Percentiles rank a stretch among this genome's conserved stretches.
These are phyloP conservation scores for Solanum bukasovii DNA, from an alignment of 257 asterid species.

Conservation along the genomic window DNA sequence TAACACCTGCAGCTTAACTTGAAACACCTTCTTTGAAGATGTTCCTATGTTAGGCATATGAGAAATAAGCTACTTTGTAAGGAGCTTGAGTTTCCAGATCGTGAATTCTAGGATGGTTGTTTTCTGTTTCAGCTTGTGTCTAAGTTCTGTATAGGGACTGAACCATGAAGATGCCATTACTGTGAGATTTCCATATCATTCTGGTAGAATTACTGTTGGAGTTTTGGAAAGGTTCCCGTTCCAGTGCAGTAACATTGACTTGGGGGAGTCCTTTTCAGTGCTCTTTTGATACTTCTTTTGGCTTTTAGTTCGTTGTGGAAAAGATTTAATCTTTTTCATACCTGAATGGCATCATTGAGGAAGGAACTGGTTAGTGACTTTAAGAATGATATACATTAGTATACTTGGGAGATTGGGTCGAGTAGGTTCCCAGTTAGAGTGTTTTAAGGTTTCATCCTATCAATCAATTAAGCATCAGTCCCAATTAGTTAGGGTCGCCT, in stretches of 20 bases:
- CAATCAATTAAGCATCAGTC: neutral
- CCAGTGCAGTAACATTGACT: neutral
- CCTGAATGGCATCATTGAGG: neutral
- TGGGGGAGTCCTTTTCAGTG: neutral
- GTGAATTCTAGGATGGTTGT: neutral
- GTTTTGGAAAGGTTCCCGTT: neutral
- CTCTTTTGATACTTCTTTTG: neutral
- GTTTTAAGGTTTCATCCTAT: neutral
- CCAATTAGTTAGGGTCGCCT: neutral
- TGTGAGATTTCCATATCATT: neutral
- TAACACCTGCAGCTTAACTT: neutral
- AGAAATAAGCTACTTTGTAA: neutral
- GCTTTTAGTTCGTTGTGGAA: neutral
- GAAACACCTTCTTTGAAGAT: neutral
- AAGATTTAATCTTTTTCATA: neutral
- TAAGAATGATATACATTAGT: neutral
- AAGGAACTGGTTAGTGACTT: neutral
- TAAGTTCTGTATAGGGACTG: neutral
- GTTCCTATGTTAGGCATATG: neutral
- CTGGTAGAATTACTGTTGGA: neutral
- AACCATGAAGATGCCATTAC: neutral
- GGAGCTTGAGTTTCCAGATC: neutral
- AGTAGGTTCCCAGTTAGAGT: neutral
- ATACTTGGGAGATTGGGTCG: neutral
- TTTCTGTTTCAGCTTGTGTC: neutral